Evolutionary conservation across 2,329 filamentous ascomycete genomes (phyloP), one percentile per base, ranked within the genome.

Genomic region (Aspergillus ibericus): DNA sequence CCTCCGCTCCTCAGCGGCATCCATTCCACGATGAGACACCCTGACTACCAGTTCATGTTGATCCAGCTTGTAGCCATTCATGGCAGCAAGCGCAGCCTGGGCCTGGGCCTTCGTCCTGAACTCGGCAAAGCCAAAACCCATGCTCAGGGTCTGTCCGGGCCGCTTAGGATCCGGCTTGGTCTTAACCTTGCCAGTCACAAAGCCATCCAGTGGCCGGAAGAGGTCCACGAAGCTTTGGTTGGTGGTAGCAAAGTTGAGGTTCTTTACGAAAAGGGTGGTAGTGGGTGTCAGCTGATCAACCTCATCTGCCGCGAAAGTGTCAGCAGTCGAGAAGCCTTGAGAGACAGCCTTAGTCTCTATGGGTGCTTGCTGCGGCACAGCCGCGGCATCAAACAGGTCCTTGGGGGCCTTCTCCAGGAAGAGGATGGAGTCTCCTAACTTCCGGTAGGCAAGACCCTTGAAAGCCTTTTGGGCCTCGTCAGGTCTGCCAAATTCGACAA

Each of bases 121-220:
- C 69, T 96, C 92, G 59, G 92, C 85, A 75, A 99, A 99, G 46
- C 93, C 95, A 73, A 96, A 99, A 36, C 95, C 95, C 93, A 98
- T 97, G 73, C 93, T 97, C 55, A 99, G 85, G 4, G 89, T 84
- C 75, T 96, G 89, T 8, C 90, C 91, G 16, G 91, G 88, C 70
- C 89, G 90, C 80, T 96, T 97, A n/a, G 92, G 85, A 72, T 99
- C 92, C 38, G 87, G 85, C 78, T 96, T 96, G 22, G 92, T 97
- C 80, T 97, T 97, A 65, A 99, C 92, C 64, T 87, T 85, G 27
- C 92, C 93, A 58, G 90, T 92, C 63, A 95, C 81, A 76, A 98
- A 98, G 54, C 95, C 95, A 67, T 92, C 89, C 55, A 98, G 81
- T 55, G 90, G 83, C 62, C 85, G 83, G 78, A 98, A 98, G 22